Conservation (phyloP, 2,329 filamentous ascomycete genomes). For the Aspergillus aculeatus region DNA sequence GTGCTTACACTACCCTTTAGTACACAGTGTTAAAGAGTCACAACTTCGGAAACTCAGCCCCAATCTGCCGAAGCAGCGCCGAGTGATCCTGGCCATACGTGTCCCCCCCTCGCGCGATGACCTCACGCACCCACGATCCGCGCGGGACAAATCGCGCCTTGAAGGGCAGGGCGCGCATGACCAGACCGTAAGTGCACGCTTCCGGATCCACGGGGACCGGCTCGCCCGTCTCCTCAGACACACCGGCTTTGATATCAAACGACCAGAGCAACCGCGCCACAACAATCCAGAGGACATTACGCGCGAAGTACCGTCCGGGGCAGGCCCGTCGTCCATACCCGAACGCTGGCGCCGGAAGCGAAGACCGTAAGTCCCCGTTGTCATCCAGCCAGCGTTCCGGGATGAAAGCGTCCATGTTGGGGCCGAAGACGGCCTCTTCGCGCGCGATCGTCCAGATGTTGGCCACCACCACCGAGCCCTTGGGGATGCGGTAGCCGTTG, state of each 20-base stretch:
- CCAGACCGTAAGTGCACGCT: no score
- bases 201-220: no score
- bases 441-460: slow-evolving; percentile 18
- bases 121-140: no score
- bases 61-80: no score
- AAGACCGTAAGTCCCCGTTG: background rate
- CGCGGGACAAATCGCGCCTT: no score
- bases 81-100: no score
- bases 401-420: slow-evolving; percentile 16
- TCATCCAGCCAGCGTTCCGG: slow-evolving; percentile 13
- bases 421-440: slow-evolving; percentile 15
- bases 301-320: slow-evolving; percentile 33
- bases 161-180: no score
- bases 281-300: slow-evolving; percentile 30
- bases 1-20: no score
- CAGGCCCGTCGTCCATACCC: slow-evolving; percentile 33
- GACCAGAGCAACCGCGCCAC: slow-evolving; percentile 33
- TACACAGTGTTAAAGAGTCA: no score
- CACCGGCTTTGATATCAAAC: slow-evolving; percentile 25
- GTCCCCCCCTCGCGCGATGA: no score
- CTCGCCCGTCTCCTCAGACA: slow-evolving; percentile 10
- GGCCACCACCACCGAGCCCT: slow-evolving; percentile 28
- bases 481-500: slow-evolving; percentile 34
- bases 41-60: no score
- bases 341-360: slow-evolving; percentile 14